phyloP scores from a whole-genome alignment of 139 green algal genomes.

The Limnomonas spitsbergensis region DNA sequence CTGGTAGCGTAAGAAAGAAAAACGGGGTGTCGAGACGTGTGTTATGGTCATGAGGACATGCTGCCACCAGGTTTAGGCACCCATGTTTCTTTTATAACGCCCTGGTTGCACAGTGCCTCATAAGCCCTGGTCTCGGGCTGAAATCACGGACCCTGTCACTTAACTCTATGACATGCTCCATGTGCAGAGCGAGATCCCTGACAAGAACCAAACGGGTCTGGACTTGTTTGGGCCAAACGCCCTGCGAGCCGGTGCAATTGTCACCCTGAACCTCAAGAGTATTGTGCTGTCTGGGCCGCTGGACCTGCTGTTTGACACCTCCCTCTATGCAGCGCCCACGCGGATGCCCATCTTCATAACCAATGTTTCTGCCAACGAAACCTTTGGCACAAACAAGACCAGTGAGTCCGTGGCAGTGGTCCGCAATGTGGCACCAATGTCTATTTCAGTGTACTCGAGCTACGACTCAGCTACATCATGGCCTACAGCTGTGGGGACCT shows the following conservation, averaged over 20 bases:
- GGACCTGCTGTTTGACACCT: not conserved
- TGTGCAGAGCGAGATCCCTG: not conserved
- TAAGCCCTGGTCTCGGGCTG: no score
- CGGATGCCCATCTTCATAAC: not conserved
- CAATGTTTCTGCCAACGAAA: slow-evolving; percentile 2
- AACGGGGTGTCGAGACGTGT: no score
- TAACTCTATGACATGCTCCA: no score
- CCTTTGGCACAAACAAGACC: slow-evolving; percentile 4
- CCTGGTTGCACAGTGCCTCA: no score
- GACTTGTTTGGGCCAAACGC: not conserved
- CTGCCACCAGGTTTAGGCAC: no score
- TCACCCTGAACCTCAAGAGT: not conserved
- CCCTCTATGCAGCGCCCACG: not conserved
- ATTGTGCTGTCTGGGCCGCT: slow-evolving; percentile 11
- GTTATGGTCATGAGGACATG: no score
- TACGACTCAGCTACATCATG: no score
- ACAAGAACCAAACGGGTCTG: not conserved
- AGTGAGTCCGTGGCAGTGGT: not conserved
- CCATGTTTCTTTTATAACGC: no score
- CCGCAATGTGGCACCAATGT: not conserved
- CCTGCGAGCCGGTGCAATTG: slow-evolving; percentile 5
- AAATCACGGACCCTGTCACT: no score
- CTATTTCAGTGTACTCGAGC: no score
- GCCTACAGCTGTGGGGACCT: no score
- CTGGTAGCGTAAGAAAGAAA: no score